Conservation (phyloP, 2,329 filamentous ascomycete species). For the Aureobasidium namibiae region DNA sequence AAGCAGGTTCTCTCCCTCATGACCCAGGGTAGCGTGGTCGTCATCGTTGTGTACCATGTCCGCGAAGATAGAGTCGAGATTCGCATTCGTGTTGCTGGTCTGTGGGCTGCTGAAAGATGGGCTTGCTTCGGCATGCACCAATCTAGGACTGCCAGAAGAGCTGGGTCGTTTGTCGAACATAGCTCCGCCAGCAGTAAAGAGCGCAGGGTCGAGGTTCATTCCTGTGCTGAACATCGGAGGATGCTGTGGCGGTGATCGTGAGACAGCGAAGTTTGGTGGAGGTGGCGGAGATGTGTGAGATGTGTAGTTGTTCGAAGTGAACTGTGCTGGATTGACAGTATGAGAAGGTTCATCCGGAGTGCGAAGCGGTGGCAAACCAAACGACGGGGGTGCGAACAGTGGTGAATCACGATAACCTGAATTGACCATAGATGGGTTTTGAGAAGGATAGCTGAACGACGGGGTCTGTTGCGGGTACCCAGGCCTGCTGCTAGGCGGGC, state of each 20-base stretch:
- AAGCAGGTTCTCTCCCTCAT: not conserved
- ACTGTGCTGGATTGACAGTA: constrained; percentile 12
- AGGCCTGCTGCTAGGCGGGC: constrained; percentile 11
- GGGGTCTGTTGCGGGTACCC: constrained; percentile 20
- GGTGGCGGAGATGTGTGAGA: constrained; percentile 14
- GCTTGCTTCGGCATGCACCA: not conserved
- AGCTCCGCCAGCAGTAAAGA: constrained; percentile 16
- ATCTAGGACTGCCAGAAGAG: constrained; percentile 13
- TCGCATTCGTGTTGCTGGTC: constrained; percentile 20
- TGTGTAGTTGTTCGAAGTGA: constrained; percentile 10
- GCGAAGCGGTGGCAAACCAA: constrained; percentile 14
- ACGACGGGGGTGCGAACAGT: constrained; percentile 19
- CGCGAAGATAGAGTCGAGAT: constrained; percentile 27
- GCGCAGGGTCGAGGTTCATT: constrained; percentile 15
- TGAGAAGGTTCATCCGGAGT: constrained; percentile 16
- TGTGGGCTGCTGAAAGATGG: constrained; percentile 21
- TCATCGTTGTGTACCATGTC: constrained; percentile 28
- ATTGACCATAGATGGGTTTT: constrained; percentile 12
- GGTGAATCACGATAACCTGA: constrained; percentile 22
- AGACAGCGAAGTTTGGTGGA: constrained; percentile 3
- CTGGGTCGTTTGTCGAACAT: constrained; percentile 27
- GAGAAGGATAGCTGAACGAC: constrained; percentile 19
- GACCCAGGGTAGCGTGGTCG: constrained; percentile 8
- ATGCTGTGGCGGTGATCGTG: constrained; percentile 9
- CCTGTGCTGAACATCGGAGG: constrained; percentile 7